Evolutionary conservation across 164 flowering plant species (phyloP).

Genomic region (Brasenia schreberi): DNA sequence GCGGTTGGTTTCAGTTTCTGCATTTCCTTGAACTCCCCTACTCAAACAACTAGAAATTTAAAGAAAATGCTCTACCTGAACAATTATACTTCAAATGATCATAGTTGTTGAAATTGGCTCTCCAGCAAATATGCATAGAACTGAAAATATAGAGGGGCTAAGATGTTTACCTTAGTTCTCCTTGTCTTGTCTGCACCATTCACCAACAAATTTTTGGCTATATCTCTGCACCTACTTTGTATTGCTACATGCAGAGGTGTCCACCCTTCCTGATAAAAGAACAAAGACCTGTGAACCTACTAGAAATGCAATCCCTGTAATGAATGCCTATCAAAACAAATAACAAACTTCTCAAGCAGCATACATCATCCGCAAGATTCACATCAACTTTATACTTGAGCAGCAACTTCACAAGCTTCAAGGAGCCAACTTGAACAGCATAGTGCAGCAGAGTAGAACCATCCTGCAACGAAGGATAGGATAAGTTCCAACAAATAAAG

Average conservation of each 20-base stretch:
- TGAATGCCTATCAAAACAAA: not conserved
- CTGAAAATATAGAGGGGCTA: not conserved
- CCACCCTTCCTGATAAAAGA: conserved; percentile 83
- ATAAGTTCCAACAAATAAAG: not conserved
- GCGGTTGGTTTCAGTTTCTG: too few species aligned
- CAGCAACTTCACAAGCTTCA: conserved; percentile 76
- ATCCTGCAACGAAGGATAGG: conserved; percentile 30
- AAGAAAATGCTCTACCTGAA: too few species aligned
- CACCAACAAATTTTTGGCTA: conserved; percentile 67
- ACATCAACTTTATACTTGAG: conserved; percentile 75
- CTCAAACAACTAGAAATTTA: too few species aligned
- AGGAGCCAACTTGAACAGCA: conserved; percentile 95
- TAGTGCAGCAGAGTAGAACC: conserved; percentile 92
- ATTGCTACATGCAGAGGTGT: conserved; percentile 86
- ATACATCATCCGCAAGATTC: conserved; percentile 71
- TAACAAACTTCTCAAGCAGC: conserved; percentile 9
- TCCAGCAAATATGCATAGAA: not conserved
- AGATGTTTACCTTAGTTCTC: conserved; percentile 52
- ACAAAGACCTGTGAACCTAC: not conserved
- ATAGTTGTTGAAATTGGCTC: not conserved
- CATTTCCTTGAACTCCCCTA: too few species aligned
- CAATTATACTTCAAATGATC: too few species aligned
- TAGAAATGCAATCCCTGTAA: not conserved
- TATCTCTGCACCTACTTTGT: conserved; percentile 71
- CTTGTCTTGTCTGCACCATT: conserved; percentile 82